Conservation (phyloP, 441 rosid genomes). For the Arabidopsis hybrid region DNA sequence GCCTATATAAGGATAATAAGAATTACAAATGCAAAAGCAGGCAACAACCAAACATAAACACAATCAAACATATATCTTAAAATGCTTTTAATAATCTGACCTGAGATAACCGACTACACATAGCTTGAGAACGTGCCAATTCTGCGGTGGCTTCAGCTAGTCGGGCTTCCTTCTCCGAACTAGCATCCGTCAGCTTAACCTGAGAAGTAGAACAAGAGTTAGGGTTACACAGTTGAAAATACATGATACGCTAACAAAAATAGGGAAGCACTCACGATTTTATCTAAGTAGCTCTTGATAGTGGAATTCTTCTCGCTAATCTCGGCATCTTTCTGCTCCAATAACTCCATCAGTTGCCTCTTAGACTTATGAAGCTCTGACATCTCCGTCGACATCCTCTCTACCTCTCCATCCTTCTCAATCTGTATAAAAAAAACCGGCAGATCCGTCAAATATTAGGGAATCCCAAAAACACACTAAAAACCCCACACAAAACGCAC, state of each 20-base stretch:
- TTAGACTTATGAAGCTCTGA: constrained; percentile 83
- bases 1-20: background rate
- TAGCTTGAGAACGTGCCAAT: constrained; percentile 67
- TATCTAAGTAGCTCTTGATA: constrained; percentile 77
- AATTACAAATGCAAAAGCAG: background rate
- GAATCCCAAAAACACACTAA: background rate
- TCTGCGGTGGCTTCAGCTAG: constrained; percentile 72
- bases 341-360: constrained; percentile 82
- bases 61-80: background rate
- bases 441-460: constrained; percentile 3
- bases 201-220: constrained; percentile 35
- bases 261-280: constrained; percentile 61
- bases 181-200: constrained; percentile 72
- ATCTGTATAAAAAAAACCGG: constrained; percentile 49
- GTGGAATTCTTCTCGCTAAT: constrained; percentile 82
- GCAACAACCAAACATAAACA: background rate
- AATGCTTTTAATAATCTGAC: constrained; percentile 57
- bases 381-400: constrained; percentile 71
- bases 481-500: constrained; percentile 2
- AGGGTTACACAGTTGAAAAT: background rate
- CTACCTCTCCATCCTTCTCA: constrained; percentile 84
- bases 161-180: constrained; percentile 76
- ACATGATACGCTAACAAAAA: background rate
- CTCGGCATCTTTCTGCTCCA: constrained; percentile 85
- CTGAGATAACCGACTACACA: constrained; percentile 81